Base-by-base conservation (phyloP, 2,329 filamentous ascomycete species). In the Achaetomium macrosporum region DNA sequence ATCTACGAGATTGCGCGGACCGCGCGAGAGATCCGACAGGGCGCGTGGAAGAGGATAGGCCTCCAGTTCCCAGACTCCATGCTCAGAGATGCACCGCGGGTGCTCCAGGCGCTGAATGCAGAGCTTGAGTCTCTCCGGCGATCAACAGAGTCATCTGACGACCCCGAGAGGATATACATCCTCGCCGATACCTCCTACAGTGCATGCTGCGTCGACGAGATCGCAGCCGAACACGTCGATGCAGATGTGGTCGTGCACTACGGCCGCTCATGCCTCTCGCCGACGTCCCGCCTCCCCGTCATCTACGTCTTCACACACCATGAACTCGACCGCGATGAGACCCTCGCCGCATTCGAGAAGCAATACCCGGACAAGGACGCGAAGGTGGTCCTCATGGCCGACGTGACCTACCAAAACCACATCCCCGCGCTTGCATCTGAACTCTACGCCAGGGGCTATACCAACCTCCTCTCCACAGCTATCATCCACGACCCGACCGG, bases 51-150 rank as follows among this genome's bases (percentile, higher is more conserved):
- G 57, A 81, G 87, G 47, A 81, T 99, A 31, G 93, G 90, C 1
- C 73, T 99, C n/a, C 93, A 99, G 66, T 97, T 99, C 62, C 92
- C 93, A 0, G 93, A 99, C 71, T 78, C 85, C 29, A 95, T 97
- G 89, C 79, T 99, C 1, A 76, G 81, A 1, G 90, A 99, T 75
- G 89, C 88, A 9, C 86, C 90, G 5, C 78, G 86, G 53, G 88
- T 96, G 0, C 90, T 86, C 52, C 82, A 85, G 50, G 73, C 82
- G 0, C 70, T 95, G 57, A 59, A 58, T 13, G 48, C 54, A 10
- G 70, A 71, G 45, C 62, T 75, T 31, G 64, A 55, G 4, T 57
- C 56, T 33, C 37, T 63, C 12, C 19, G 20, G 3, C 42, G 19
- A 16, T 10, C 35, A 1, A n/a, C 43, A 12, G 37, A 54, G 5